Evolutionary conservation across 768 basidiomycete genomes (phyloP), one percentile per base, ranked within the genome.

Genomic region (Naganishia friedmannii): DNA sequence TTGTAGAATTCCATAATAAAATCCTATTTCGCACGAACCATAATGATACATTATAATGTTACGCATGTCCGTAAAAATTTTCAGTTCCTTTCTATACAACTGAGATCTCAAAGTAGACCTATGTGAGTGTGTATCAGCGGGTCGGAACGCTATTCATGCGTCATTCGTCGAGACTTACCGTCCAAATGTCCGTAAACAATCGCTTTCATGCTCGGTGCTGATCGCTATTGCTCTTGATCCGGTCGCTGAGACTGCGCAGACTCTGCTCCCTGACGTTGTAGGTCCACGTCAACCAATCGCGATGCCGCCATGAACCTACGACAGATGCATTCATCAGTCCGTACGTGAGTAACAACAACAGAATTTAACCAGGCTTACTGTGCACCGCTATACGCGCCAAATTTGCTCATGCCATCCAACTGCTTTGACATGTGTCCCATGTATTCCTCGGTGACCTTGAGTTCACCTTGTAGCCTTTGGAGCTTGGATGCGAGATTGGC

Each of bases 351-450:
- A 23, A 23, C 10, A 17, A 32, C 21, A 3, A 17, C 26, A 23
- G 26, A 15, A 23, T 2, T 39, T 17, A n/a, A n/a, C 29, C 51
- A 58, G 15, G 83, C 88, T 76, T 78, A 91, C 91, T 91, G 92
- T 66, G 91, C 89, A 23, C 89, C 90, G 78, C 91, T 89, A 58
- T 88, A 83, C 0, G 89, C 89, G 17, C 90, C 88, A 72, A 93
- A 87, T 34, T 86, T 87, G 67, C 86, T 83, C 90, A 92, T 92
- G 19, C 89, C 87, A 68, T 89, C 86, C 66, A 93, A 80, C 82
- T 91, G 90, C 54, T 86, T 84, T 72, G 90, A 87, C 73, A 93
- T 84, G 66, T 87, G 86, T 77, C 89, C 90, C 80, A 90, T 89
- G 28, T 92, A 84, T 74, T 88, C 88, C 45, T 90, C 88, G 0